A percentile compares a stretch with the other conserved stretches of the same genome.
These are phyloP conservation scores for Skeletonema menzelii DNA, from an alignment of 108 stramenopile genomes.

Conservation along the genomic window DNA sequence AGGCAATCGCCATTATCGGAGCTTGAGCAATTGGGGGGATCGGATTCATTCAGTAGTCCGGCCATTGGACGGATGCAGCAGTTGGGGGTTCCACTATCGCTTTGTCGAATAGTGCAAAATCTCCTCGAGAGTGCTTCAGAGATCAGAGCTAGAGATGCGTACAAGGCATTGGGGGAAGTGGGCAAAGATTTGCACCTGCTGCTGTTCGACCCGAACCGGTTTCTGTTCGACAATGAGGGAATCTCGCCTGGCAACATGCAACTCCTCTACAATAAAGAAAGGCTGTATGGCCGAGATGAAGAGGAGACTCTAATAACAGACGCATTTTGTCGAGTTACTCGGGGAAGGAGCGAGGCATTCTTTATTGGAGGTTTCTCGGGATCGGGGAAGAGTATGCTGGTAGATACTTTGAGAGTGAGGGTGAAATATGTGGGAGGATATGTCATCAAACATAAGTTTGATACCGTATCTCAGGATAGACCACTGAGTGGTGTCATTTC, in stretches of 20 bases:
- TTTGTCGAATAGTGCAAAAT: conserved; percentile 12
- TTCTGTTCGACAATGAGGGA: conserved; percentile 11
- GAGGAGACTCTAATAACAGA: conserved; percentile 18
- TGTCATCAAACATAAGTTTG: conserved; percentile 24
- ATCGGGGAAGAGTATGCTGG: too few species aligned
- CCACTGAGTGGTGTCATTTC: conserved; percentile 8
- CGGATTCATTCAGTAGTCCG: neutral
- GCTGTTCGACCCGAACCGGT: conserved; percentile 17
- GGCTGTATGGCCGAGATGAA: conserved; percentile 28
- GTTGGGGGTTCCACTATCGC: neutral
- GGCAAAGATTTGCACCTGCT: conserved; percentile 22
- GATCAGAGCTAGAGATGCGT: neutral
- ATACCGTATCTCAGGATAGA: conserved; percentile 18
- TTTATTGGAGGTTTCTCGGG: too few species aligned
- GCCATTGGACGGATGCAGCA: neutral
- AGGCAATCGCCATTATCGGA: neutral
- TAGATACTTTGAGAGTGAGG: conserved; percentile 10
- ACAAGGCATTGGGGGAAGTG: conserved; percentile 4
- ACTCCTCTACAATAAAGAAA: neutral
- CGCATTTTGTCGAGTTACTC: conserved; percentile 30
- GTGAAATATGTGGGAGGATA: conserved; percentile 4
- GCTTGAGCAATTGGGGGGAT: neutral
- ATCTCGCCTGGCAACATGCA: neutral
- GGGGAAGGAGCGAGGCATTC: conserved; percentile 6
- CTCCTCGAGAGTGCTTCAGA: conserved; percentile 1